Evolutionary conservation across 176 grass and related monocot genomes (phyloP).

Genomic region (Oryza coarctata): DNA sequence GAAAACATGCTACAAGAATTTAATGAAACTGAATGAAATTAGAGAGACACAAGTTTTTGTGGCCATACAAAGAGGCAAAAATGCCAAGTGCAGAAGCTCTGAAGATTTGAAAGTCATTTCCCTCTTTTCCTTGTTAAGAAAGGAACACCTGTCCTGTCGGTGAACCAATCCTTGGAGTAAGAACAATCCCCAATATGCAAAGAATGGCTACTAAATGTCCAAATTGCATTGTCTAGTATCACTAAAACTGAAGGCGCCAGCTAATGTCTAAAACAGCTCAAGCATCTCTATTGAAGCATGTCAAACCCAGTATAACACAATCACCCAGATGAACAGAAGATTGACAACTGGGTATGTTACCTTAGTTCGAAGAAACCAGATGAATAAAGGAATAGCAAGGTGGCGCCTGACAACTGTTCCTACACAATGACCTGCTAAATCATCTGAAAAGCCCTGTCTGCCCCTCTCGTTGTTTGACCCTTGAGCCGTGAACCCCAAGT

Average conservation of each 20-base stretch:
- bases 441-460: not conserved
- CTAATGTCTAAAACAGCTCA: not conserved
- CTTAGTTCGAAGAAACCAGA: conserved; percentile 23
- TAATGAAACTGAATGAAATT: not conserved
- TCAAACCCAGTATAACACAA: not conserved
- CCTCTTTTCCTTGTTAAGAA: not conserved
- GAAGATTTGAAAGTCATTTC: not conserved
- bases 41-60: not conserved
- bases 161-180: not conserved
- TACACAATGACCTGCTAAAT: not conserved
- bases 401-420: not conserved
- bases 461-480: not conserved
- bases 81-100: not conserved
- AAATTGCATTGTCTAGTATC: not conserved
- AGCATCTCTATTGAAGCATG: not conserved
- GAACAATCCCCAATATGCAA: not conserved
- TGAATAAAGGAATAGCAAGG: not conserved
- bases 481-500: not conserved
- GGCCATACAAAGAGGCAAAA: not conserved
- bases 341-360: not conserved
- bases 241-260: not conserved
- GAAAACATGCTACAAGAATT: not conserved
- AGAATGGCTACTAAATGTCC: not conserved
- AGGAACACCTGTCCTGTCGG: not conserved
- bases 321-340: not conserved